These are phyloP conservation scores for Naganishia vaughanmartiniae DNA, from an alignment of 768 basidiomycete genomes.

Conservation along the genomic window DNA sequence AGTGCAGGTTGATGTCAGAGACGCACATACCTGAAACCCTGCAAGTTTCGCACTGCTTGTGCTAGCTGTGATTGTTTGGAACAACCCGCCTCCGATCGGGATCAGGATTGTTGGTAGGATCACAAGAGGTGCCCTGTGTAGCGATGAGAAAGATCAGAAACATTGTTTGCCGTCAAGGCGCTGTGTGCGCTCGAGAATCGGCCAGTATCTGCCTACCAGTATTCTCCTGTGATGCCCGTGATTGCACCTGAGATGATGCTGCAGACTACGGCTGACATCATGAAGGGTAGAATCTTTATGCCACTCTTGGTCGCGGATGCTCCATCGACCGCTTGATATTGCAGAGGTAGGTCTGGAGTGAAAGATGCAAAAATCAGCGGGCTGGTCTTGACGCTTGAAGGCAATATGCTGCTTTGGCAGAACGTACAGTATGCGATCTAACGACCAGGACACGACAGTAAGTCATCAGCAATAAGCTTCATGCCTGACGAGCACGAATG, in stretches of 20 bases:
- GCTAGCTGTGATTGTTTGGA: constrained; percentile 50
- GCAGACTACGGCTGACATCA: constrained; percentile 45
- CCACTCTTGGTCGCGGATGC: constrained; percentile 48
- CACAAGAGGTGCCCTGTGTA: constrained; percentile 46
- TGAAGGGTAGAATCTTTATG: constrained; percentile 51
- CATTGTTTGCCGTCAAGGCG: too few species aligned
- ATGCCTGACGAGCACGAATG: neutral
- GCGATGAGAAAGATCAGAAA: neutral
- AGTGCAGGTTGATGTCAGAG: neutral
- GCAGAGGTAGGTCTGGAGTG: constrained; percentile 39
- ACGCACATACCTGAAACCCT: constrained; percentile 53
- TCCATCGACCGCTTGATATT: constrained; percentile 44
- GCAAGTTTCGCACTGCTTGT: constrained; percentile 48
- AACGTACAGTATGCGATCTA: constrained; percentile 7
- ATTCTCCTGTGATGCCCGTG: constrained; percentile 49
- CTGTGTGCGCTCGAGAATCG: neutral
- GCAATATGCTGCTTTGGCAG: neutral
- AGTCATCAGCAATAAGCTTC: neutral
- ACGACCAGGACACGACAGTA: neutral
- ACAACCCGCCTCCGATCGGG: constrained; percentile 52
- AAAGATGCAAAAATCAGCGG: neutral
- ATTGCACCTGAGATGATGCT: constrained; percentile 46
- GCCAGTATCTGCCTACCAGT: constrained; percentile 37
- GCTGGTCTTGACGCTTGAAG: neutral
- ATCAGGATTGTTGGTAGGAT: constrained; percentile 48